Evolutionary conservation across 176 grass and related monocot genomes (phyloP).

Genomic region (Zizania latifolia): DNA sequence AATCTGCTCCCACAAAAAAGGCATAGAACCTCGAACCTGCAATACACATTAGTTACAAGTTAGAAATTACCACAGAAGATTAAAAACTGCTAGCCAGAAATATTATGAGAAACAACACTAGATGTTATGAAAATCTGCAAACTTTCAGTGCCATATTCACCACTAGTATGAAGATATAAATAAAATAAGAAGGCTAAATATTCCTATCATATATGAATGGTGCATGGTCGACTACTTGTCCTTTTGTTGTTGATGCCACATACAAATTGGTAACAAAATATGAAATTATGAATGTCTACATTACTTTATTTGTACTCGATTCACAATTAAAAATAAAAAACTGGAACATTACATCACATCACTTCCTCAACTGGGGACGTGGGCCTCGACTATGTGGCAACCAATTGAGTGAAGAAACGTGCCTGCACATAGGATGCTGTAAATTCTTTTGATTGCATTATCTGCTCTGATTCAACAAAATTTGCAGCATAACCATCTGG

Average conservation of each 20-base stretch:
- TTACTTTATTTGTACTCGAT: background rate
- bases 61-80: background rate
- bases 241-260: background rate
- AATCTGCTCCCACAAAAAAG: slow-evolving; percentile 89
- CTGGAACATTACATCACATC: background rate
- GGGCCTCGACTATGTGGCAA: background rate
- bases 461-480: slow-evolving; percentile 89
- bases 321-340: background rate
- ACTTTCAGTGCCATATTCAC: background rate
- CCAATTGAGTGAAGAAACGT: slow-evolving; percentile 26
- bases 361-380: background rate
- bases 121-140: background rate
- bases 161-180: background rate
- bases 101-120: background rate
- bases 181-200: background rate
- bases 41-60: slow-evolving; percentile 17
- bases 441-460: slow-evolving; percentile 72
- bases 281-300: background rate
- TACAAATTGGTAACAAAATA: background rate
- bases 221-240: background rate
- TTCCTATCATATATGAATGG: background rate
- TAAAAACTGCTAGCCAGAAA: background rate
- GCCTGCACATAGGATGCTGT: slow-evolving; percentile 94
- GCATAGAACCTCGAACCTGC: slow-evolving; percentile 87
- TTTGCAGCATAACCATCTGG: slow-evolving; percentile 84